Percentiles rank a stretch among this genome's conserved stretches.
These are phyloP conservation scores for Lipomyces orientalis DNA, from an alignment of 805 yeast genomes.

Conservation along the genomic window DNA sequence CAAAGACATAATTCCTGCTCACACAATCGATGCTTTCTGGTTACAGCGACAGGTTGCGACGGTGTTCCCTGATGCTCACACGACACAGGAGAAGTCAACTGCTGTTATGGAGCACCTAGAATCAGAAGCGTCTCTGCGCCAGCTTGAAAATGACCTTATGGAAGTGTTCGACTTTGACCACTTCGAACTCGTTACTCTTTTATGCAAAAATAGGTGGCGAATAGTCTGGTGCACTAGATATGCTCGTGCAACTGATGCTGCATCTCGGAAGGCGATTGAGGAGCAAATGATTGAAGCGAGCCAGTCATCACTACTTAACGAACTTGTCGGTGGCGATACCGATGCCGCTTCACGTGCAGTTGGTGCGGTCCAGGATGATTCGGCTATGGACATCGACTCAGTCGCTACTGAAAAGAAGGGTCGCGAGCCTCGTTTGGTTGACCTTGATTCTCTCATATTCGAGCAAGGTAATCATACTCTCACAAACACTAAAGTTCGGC, in stretches of 20 bases:
- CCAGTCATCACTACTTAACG: conserved; percentile 51
- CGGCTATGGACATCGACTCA: conserved; percentile 15
- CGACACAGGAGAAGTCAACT: conserved; percentile 50
- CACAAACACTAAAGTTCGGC: conserved; percentile 67
- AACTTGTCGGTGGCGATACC: conserved; percentile 47
- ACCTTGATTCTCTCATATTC: conserved; percentile 65
- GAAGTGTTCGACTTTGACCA: conserved; percentile 58
- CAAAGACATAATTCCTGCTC: conserved; percentile 44
- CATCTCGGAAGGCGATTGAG: conserved; percentile 48
- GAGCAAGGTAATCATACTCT: conserved; percentile 75
- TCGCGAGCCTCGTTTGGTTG: conserved; percentile 57
- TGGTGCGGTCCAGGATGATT: conserved; percentile 42
- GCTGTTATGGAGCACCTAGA: conserved; percentile 52
- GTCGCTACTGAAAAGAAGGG: neutral
- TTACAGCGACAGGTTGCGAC: conserved; percentile 57
- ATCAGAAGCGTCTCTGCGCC: conserved; percentile 48
- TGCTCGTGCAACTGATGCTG: conserved; percentile 48
- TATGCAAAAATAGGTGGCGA: conserved; percentile 58
- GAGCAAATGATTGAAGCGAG: conserved; percentile 55
- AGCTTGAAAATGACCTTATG: conserved; percentile 60
- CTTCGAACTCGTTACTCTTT: conserved; percentile 54
- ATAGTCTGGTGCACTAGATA: conserved; percentile 62
- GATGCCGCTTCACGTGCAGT: conserved; percentile 31
- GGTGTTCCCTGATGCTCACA: conserved; percentile 49
- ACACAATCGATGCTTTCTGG: conserved; percentile 57